Evolutionary conservation across 2,329 filamentous ascomycete genomes (phyloP), one percentile per base, ranked within the genome.

Genomic region (Fusarium nisikadoi): DNA sequence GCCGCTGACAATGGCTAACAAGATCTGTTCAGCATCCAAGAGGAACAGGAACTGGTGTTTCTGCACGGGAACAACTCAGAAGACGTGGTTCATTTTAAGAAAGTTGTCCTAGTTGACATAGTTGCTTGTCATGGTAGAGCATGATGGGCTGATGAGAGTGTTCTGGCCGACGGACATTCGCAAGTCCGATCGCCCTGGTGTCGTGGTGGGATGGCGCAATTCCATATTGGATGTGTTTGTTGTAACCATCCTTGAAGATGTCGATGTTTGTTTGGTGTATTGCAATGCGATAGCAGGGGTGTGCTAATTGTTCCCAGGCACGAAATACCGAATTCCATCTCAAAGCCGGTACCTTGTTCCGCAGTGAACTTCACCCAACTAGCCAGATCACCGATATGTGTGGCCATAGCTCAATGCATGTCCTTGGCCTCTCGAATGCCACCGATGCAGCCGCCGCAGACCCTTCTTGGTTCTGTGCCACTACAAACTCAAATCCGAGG

Each of bases 151-250:
- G 86, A 94, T 98, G 91, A 94, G 96, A 86, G 91, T 99, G 85
- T 98, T 99, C 86, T 99, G 96, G 96, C 97, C 96, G 78, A 93
- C 93, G 79, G 95, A 97, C 84, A 90, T 94, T 78, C 87, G 89
- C 60, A 88, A 87, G 81, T 93, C 91, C 61, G 89, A 90, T 75
- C 86, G 89, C 63, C 90, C 94, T 45, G 96, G 95, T 47, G 93
- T 98, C 68, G 90, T 99, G 72, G 93, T 99, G 50, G 96, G 96
- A 78, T 99, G 95, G 94, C 91, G 93, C 78, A 99, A 99, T 82
- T 98, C 95, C 41, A 91, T 92, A 52, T 86, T 94, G 57, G 96
- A 99, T 82, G 86, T 98, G 50, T 93, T 98, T 77, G 95, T 98
- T 41, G 91, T 98, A 54, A 92, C 94, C 31, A 89, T 98, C 50